Conservation (phyloP, 2,329 filamentous ascomycete species). For the Colletotrichum navitas region DNA sequence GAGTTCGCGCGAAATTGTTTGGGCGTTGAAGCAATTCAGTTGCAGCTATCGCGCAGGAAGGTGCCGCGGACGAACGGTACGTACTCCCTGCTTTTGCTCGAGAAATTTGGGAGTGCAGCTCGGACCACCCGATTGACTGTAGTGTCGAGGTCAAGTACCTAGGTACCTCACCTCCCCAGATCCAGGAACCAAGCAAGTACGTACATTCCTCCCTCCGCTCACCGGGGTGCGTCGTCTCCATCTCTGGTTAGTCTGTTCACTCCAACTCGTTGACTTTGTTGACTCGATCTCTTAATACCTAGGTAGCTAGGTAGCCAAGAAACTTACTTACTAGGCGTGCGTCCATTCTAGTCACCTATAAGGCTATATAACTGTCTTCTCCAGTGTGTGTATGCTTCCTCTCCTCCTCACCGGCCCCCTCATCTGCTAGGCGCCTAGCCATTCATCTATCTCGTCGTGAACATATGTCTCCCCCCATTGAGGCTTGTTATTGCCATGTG, state of each 20-base stretch:
- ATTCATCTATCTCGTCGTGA: background rate
- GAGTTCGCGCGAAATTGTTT: background rate
- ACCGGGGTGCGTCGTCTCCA: background rate
- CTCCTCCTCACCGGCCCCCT: background rate
- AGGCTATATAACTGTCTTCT: background rate
- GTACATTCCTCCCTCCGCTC: background rate
- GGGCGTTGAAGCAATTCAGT: background rate
- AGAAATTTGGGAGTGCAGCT: constrained; percentile 3
- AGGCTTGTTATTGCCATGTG: background rate
- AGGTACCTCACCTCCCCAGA: too few species aligned
- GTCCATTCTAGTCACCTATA: background rate
- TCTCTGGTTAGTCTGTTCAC: background rate
- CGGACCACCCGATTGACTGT: background rate
- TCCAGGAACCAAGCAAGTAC: background rate
- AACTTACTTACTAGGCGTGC: background rate
- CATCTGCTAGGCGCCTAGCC: background rate
- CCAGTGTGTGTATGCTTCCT: background rate
- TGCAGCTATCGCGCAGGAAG: constrained; percentile 3
- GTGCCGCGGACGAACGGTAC: background rate
- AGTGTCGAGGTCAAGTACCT: background rate
- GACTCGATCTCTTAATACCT: background rate
- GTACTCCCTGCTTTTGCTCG: background rate
- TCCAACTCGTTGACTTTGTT: background rate
- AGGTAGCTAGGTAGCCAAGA: background rate
- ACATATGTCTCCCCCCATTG: background rate